These are phyloP conservation scores for Metroxylon sagu DNA, from an alignment of 176 grass and related monocot species.

Conservation along the genomic window DNA sequence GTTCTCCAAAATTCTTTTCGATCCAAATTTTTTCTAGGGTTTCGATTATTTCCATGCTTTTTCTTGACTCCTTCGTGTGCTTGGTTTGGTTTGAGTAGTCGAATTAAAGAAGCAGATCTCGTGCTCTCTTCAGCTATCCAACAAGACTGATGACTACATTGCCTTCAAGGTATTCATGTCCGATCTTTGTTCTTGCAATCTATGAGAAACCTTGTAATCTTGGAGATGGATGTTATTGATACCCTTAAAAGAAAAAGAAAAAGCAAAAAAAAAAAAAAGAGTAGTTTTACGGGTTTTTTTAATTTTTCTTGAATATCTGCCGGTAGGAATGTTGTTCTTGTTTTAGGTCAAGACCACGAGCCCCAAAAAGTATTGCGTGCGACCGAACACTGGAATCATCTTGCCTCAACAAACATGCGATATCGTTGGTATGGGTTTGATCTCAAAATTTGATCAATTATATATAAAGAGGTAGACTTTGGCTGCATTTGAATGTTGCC, in stretches of 20 bases:
- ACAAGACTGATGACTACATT: constrained; percentile 50
- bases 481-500: too few relatives aligned
- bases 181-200: neutral
- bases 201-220: neutral
- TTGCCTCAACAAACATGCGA: constrained; percentile 53
- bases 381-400: constrained; percentile 59
- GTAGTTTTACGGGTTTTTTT: neutral
- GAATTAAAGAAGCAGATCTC: constrained; percentile 84
- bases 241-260: neutral
- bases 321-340: neutral
- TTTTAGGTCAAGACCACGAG: constrained; percentile 81
- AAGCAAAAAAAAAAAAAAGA: too few relatives aligned
- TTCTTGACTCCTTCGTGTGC: neutral
- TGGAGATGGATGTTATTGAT: neutral
- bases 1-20: too few relatives aligned
- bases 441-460: neutral
- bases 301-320: neutral
- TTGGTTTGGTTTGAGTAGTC: constrained; percentile 29
- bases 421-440: constrained; percentile 44
- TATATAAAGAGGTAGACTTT: neutral
- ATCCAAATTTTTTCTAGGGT: neutral
- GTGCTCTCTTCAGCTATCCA: constrained; percentile 69
- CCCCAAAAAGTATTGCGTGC: constrained; percentile 70
- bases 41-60: constrained; percentile 21
- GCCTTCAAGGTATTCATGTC: constrained; percentile 54